phyloP scores from a whole-genome alignment of 2,329 filamentous ascomycete species.

The Fusarium pseudograminearum region DNA sequence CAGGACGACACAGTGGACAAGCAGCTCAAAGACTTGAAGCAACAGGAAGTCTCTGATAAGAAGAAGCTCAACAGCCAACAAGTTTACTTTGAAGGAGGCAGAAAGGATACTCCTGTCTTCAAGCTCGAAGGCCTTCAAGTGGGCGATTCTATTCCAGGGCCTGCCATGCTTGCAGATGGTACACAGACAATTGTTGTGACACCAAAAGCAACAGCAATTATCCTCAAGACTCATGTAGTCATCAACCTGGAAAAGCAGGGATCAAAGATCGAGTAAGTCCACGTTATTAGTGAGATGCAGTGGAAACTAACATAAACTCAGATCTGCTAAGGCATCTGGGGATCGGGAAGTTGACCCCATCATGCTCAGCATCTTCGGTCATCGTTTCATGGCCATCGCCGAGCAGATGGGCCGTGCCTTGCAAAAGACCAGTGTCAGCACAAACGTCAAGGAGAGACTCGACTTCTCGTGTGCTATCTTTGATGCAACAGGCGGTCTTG shows the following conservation, averaged over 20 bases:
- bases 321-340: conserved; percentile 34
- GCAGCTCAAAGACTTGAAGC: conserved; percentile 78
- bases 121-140: conserved; percentile 79
- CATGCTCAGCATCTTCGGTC: conserved; percentile 82
- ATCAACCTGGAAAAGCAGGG: conserved; percentile 79
- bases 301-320: conserved; percentile 17
- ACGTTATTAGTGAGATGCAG: too few species aligned
- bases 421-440: conserved; percentile 84
- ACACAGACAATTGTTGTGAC: conserved; percentile 94
- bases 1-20: conserved; percentile 85
- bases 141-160: conserved; percentile 80
- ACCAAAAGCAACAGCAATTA: conserved; percentile 78
- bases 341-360: conserved; percentile 76
- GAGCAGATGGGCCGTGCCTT: conserved; percentile 86
- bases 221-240: conserved; percentile 88
- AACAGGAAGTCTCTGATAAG: conserved; percentile 65
- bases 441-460: conserved; percentile 84
- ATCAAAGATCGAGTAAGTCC: conserved; percentile 52
- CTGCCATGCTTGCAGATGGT: conserved; percentile 87
- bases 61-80: conserved; percentile 75
- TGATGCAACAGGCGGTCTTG: conserved; percentile 78
- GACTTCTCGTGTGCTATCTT: conserved; percentile 88
- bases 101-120: conserved; percentile 83
- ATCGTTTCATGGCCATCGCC: conserved; percentile 87
- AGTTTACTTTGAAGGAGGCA: conserved; percentile 88